Conservation (phyloP, 306 rosid genomes). For the Pueraria montana region DNA sequence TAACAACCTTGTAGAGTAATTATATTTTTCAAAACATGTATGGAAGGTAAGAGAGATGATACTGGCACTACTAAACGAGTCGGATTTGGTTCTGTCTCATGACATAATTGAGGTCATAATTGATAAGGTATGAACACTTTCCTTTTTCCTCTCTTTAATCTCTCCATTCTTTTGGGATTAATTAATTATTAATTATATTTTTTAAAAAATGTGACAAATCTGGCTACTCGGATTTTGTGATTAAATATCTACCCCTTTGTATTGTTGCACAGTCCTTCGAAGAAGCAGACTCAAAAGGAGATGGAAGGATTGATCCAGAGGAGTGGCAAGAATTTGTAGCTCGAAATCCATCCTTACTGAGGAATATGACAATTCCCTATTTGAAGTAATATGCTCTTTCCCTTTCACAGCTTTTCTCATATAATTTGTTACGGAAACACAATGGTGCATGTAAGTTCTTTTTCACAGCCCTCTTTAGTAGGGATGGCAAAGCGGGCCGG, state of each 20-base stretch:
- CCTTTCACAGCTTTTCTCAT: not conserved
- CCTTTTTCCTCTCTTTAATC: not conserved
- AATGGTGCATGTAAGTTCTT: not conserved
- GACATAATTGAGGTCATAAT: slow-evolving; percentile 62
- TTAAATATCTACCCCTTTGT: not conserved
- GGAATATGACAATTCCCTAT: slow-evolving; percentile 75
- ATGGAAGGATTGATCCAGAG: slow-evolving; percentile 64
- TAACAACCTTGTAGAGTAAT: slow-evolving; percentile 15
- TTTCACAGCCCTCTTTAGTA: not conserved
- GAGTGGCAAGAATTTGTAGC: slow-evolving; percentile 56
- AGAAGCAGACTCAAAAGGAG: slow-evolving; percentile 71
- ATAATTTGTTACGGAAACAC: not conserved
- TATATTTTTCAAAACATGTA: slow-evolving; percentile 9
- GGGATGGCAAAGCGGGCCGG: no score
- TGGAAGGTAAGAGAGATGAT: slow-evolving; percentile 70
- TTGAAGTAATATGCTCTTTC: slow-evolving; percentile 54
- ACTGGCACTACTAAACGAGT: slow-evolving; percentile 63
- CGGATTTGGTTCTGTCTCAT: slow-evolving; percentile 59
- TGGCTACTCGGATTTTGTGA: no score
- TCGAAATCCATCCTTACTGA: slow-evolving; percentile 63
- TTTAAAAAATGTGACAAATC: not conserved
- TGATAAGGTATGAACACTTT: slow-evolving; percentile 52
- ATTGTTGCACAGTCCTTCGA: slow-evolving; percentile 54
- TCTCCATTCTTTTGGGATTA: not conserved
- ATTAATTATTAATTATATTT: slow-evolving; percentile 28